These are phyloP conservation scores for Capsicum pubescens DNA, from an alignment of 257 asterid genomes.

Conservation along the genomic window DNA sequence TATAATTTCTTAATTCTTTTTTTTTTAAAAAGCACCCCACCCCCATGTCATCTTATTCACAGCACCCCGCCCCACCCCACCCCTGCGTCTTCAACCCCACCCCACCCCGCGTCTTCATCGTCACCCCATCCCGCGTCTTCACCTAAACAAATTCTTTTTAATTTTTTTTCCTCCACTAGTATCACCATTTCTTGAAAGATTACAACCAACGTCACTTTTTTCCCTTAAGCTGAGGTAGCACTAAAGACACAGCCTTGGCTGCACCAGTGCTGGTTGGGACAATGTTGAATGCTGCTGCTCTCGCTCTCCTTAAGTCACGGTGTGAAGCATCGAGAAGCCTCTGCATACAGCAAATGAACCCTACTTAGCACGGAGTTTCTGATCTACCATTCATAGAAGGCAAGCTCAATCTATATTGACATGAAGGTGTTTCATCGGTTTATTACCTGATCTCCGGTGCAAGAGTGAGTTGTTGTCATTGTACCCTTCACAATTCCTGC, in stretches of 20 bases:
- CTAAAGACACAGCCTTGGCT: slow-evolving; percentile 93
- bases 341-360: slow-evolving; percentile 41
- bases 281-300: slow-evolving; percentile 93
- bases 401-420: not conserved
- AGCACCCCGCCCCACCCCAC: too few species aligned
- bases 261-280: slow-evolving; percentile 97
- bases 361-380: not conserved
- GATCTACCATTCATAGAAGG: not conserved
- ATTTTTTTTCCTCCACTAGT: too few species aligned
- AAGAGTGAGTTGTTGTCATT: slow-evolving; percentile 96
- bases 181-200: too few species aligned
- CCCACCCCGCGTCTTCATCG: too few species aligned
- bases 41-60: too few species aligned
- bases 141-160: too few species aligned
- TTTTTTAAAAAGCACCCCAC: too few species aligned
- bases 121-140: too few species aligned
- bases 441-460: slow-evolving; percentile 92
- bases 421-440: not conserved
- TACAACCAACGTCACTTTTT: slow-evolving; percentile 27
- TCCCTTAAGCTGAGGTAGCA: slow-evolving; percentile 92
- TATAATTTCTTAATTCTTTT: too few species aligned
- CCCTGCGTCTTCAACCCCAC: too few species aligned
- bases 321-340: slow-evolving; percentile 95
- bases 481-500: slow-evolving; percentile 96
- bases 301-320: slow-evolving; percentile 84